Conservation (phyloP, 2,329 filamentous ascomycete species). For the Kalmusia sp. region DNA sequence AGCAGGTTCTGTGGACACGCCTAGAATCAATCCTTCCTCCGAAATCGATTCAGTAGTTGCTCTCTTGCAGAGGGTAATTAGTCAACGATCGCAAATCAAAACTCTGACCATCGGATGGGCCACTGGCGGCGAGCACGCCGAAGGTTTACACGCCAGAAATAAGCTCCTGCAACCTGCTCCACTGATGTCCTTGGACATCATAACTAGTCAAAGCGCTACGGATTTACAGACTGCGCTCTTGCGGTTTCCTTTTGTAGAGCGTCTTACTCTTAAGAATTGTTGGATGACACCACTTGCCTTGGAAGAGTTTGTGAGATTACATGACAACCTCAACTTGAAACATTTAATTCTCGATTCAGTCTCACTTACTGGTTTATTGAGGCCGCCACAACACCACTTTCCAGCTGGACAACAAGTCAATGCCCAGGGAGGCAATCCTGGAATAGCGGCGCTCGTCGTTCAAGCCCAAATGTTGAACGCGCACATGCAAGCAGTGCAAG, state of each 20-base stretch:
- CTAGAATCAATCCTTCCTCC: conserved; percentile 57
- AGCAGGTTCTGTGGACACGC: conserved; percentile 59
- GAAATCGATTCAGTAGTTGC: conserved; percentile 60
- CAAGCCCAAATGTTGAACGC: conserved; percentile 5
- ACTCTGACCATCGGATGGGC: conserved; percentile 71
- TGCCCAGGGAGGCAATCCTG: background rate
- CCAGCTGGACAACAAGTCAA: background rate
- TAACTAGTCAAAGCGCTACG: conserved; percentile 17
- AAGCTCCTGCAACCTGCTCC: conserved; percentile 69
- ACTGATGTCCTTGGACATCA: conserved; percentile 43
- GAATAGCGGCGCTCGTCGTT: conserved; percentile 3
- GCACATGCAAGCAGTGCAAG: conserved; percentile 15
- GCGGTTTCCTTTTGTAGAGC: conserved; percentile 63
- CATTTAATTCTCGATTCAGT: conserved; percentile 68
- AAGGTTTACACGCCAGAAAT: conserved; percentile 68
- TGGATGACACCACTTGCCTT: conserved; percentile 70
- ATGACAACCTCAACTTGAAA: conserved; percentile 57
- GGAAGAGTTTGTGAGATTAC: conserved; percentile 57
- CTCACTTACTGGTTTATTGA: conserved; percentile 59
- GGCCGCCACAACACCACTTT: conserved; percentile 10
- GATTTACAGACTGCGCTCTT: conserved; percentile 47
- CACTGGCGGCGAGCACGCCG: conserved; percentile 71
- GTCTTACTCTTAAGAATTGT: conserved; percentile 71
- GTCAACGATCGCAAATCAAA: conserved; percentile 58
- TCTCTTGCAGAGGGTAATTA: conserved; percentile 61